Conservation (phyloP, 345 rosid genomes). For the Eucalyptus grandis region DNA sequence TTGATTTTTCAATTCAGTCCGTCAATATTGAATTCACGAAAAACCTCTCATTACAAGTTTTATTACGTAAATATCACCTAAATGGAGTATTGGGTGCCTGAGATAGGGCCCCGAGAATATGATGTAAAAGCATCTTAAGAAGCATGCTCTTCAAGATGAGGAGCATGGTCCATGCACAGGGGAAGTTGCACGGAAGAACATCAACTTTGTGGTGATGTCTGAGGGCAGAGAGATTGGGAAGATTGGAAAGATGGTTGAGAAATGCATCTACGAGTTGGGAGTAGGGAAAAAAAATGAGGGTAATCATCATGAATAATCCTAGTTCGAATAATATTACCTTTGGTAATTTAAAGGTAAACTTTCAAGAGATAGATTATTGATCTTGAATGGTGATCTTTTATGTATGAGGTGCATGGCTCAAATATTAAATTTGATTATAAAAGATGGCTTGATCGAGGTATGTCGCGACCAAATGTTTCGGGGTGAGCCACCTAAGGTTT, state of each 20-base stretch:
- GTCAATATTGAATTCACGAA: not conserved
- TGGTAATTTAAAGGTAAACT: not conserved
- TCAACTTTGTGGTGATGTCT: not conserved
- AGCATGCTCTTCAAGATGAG: not conserved
- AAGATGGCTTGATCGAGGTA: not conserved
- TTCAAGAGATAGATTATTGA: not conserved
- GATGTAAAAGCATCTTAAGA: not conserved
- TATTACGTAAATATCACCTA: not conserved
- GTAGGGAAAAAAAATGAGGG: not conserved
- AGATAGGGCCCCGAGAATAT: not conserved
- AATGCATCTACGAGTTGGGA: not conserved
- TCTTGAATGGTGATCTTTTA: not conserved
- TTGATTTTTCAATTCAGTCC: not conserved
- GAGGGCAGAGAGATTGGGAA: not conserved
- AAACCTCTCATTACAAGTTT: not conserved
- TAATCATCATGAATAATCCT: rapidly evolving
- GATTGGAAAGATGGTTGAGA: not conserved
- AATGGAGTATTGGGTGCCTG: not conserved
- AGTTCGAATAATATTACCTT: not conserved
- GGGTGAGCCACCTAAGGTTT: too few relatives aligned
- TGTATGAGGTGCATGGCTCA: not conserved
- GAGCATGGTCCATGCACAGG: not conserved
- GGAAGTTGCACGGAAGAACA: not conserved
- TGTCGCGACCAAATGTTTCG: too few relatives aligned
- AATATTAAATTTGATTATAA: not conserved